Conservation (phyloP, 2,329 filamentous ascomycete genomes). For the Elsinoe necatrix region DNA sequence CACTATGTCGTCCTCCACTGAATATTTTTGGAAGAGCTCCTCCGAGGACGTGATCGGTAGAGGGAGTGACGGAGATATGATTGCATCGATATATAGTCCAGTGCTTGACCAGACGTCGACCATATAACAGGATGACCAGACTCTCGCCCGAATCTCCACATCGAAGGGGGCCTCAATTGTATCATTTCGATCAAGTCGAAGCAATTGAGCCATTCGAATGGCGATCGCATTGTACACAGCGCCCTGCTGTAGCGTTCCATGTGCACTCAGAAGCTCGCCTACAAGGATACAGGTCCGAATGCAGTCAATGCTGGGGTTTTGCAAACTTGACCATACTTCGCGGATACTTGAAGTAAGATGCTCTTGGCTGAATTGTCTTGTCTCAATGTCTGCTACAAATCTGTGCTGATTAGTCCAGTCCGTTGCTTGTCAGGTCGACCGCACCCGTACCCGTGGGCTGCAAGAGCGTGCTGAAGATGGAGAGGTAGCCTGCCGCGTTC, state of each 20-base stretch:
- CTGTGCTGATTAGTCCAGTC: too few species aligned
- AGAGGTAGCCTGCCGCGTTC: background rate
- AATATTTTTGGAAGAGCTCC: background rate
- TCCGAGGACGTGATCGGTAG: background rate
- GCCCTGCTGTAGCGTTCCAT: background rate
- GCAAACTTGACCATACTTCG: background rate
- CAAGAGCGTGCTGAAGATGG: background rate
- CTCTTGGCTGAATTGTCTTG: too few species aligned
- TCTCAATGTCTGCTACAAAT: too few species aligned
- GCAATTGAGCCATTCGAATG: background rate
- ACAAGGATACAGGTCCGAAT: conserved; percentile 4
- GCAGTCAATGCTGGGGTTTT: background rate
- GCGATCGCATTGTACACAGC: background rate
- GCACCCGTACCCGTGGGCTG: background rate
- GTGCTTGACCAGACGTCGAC: background rate
- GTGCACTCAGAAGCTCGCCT: background rate
- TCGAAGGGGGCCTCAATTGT: too few species aligned
- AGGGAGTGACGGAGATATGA: too few species aligned
- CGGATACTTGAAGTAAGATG: too few species aligned
- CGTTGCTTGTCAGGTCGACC: too few species aligned
- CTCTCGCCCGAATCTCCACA: background rate
- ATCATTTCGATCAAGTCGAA: background rate
- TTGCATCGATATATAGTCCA: background rate
- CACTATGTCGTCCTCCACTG: background rate
- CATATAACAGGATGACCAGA: conserved; percentile 4